Evolutionary conservation across 352 stramenopile genomes (phyloP), one percentile per base, ranked within the genome.

Genomic region (Globisporangium canariense): DNA sequence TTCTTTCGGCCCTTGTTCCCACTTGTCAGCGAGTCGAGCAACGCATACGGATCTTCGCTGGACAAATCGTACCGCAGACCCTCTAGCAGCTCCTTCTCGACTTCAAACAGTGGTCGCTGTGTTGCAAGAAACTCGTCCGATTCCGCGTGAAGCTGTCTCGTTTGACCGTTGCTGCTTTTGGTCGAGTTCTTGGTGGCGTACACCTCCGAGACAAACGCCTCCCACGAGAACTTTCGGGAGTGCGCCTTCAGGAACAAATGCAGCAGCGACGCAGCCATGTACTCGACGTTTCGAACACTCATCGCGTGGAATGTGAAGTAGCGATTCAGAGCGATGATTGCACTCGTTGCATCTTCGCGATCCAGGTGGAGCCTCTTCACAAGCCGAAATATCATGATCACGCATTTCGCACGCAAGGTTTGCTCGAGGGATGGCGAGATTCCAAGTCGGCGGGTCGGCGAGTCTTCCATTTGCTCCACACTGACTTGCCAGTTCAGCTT

Each of bases 181-280:
- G 52, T 43, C 4, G 67, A 45, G 34, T 83, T 78, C 59, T 87
- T 88, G 3, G 76, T 79, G 9, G 74, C 82, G 55, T 93, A 91
- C 3, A 91, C 83, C 66, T 90, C 77, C 13, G 74, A 80, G 2
- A 93, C 77, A 74, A 92, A 94, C 0, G 76, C 74, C 1, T 67
- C 60, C 80, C 81, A 94, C 9, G 68, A 62, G 20, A 89, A 74
- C 59, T 80, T 79, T 14, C 83, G 76, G 7, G 76, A 76, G 53
- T 90, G 79, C 0, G 84, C 85, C 47, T 93, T 94, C 4, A 96
- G 64, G 41, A 89, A 88, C 47, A 96, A 65, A 58, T 92, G 74
- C 4, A 96, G 60, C 74, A 90, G 88, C 38, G 78, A 77, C 2
- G 83, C 83, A 38, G 80, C 85, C 49, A 88, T 74, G 16, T 84